Evolutionary conservation across 2,329 filamentous ascomycete species (phyloP).

Genomic region (Fusarium napiforme): DNA sequence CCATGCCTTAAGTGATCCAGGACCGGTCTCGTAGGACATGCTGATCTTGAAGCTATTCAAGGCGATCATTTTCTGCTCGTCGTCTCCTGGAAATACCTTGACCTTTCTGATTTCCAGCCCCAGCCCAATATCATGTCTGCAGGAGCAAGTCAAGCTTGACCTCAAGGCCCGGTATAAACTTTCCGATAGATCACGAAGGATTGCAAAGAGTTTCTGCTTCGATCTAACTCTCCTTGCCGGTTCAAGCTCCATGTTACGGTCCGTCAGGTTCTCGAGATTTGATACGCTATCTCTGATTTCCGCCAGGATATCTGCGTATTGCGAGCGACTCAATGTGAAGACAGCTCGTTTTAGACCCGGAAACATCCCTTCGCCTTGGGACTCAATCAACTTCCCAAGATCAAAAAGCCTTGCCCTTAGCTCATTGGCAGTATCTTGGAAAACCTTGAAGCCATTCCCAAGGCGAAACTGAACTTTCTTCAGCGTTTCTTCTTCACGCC

Average conservation of each 20-base stretch:
- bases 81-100: background rate
- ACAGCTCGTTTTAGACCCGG: background rate
- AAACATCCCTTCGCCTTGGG: background rate
- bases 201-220: background rate
- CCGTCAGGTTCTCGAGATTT: background rate
- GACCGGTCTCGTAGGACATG: background rate
- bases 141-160: background rate
- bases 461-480: slow-evolving; percentile 1
- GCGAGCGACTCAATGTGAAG: background rate
- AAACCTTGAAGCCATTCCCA: background rate
- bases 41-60: background rate
- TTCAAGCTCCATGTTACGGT: background rate
- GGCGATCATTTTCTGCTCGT: background rate
- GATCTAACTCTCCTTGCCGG: background rate
- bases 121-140: background rate
- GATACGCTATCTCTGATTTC: background rate
- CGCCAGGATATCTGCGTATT: background rate
- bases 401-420: background rate
- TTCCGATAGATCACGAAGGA: background rate
- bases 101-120: background rate
- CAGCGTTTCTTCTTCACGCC: background rate
- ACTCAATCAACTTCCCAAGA: background rate
- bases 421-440: background rate
- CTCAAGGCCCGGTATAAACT: background rate
- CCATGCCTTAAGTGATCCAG: background rate